Base-by-base conservation (phyloP, 2,329 filamentous ascomycete genomes). In the Byssothecium circinans region DNA sequence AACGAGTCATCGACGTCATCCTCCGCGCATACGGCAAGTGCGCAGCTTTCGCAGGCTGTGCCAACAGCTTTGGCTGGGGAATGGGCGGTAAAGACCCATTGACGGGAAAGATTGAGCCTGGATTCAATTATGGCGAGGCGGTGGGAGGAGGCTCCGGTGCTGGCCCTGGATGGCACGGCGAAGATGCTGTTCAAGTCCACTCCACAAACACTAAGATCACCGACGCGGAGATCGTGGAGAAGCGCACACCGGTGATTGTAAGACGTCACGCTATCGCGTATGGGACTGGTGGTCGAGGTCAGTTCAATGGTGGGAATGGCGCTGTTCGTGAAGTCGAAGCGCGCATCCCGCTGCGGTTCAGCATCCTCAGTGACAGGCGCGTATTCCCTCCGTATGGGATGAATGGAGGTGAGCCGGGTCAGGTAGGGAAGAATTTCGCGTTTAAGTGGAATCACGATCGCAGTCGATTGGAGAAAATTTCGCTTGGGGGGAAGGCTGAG, bases 271-370 rank as follows among this genome's bases (percentile, higher is more conserved):
- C 53, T 11, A 58, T 74, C 30, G 57, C 62, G 0, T 33, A 45
- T 0, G 66, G 57, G 2, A 68, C 51, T 1, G 71, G 71, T 1
- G 71, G 71, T 0, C 30, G 19, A 1, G 71, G 70, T 0, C 44
- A 38, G 8, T 68, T 60, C 53, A 50, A 43, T 5, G 71, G 70
- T 4, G 71, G 71, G 2, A 57, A 73, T 17, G 70, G 71, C 4
- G 60, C 65, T 18, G 56, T 64, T 2, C 56, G 71, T 1, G 71
- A 74, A 41, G 64, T 74, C 7, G 66, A 74, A 53, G 68, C 68
- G 3, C 53, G 64, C 0, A 51, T 62, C 1, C 63, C 62, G 8
- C 12, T 73, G 12, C 61, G 65, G 49, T 68, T 63, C 2, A 65
- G 64, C 19, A 69, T 75, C 23, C 54, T 75, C 11, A 72, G 64